Base-by-base conservation (phyloP, 495 filamentous ascomycete species). In the Podospora conica region DNA sequence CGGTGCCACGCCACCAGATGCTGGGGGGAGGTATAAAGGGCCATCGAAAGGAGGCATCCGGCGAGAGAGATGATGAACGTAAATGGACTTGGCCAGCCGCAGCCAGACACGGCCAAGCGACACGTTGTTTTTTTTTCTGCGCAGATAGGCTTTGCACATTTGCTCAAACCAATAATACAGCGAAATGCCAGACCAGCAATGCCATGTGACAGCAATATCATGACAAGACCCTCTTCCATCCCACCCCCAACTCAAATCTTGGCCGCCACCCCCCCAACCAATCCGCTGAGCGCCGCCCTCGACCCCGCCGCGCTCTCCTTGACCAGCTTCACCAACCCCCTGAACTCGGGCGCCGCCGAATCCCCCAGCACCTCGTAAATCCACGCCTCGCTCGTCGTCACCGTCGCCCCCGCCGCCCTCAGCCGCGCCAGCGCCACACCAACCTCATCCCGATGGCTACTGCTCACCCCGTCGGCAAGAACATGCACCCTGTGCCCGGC, bases 331-430 rank as follows among this genome's bases (percentile, higher is more conserved):
- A 87, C 88, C 58, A 97, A 82, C 33, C 75, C 79, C 77, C 82
- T 86, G 73, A 98, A 96, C 85, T 91, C 87, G 8, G 80, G 75
- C 71, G 90, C 89, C 5, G 73, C 81, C 20, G 95, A 90, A 83
- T 97, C 93, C 21, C 92, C 91, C 87, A 98, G 85, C 73, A 87
- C 89, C 82, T 98, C 94, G 80, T 95, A 98, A 68, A 98, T 68
- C 78, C 88, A 90, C 76, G 91, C 90, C 86, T 98, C 95, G 77
- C 91, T 96, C 56, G 88, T 91, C 58, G 92, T 96, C 18, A 98
- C 84, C 12, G 87, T 78, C 40, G 87, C 94, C 0, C 94, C 94
- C 53, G 87, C 92, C 70, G 81, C 81, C 70, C 90, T 77, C 77
- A 98, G 72, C 67, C 95, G 73, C 31, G 81, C 86, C 40, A 98